These are phyloP conservation scores for Boletus smithii DNA, from an alignment of 1,284 basidiomycete genomes.

Conservation along the genomic window DNA sequence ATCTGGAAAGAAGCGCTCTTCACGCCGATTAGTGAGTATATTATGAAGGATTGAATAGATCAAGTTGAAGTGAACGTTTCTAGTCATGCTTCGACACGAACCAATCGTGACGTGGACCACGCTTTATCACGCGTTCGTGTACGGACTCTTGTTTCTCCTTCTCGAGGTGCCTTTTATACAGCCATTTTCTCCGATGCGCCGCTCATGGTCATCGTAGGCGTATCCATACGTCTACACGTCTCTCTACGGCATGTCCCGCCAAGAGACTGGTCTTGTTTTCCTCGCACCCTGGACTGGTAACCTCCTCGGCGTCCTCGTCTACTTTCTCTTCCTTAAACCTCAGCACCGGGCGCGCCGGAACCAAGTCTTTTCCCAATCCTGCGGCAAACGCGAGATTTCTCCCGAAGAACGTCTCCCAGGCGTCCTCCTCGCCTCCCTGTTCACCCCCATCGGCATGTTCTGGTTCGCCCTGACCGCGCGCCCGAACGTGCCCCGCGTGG, in stretches of 20 bases:
- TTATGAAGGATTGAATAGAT: background rate
- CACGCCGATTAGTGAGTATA: constrained; percentile 24
- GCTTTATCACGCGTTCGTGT: constrained; percentile 26
- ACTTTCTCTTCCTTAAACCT: constrained; percentile 26
- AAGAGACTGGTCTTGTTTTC: constrained; percentile 23
- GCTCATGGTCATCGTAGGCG: constrained; percentile 13
- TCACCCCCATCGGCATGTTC: constrained; percentile 29
- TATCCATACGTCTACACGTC: constrained; percentile 26
- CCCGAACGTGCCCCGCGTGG: constrained; percentile 16
- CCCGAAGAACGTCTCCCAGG: constrained; percentile 28
- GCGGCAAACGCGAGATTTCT: constrained; percentile 18
- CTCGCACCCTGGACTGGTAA: constrained; percentile 27
- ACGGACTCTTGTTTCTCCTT: constrained; percentile 27
- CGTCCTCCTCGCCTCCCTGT: constrained; percentile 19
- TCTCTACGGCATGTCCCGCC: constrained; percentile 25
- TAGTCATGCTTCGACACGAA: constrained; percentile 25
- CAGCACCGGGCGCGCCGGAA: constrained; percentile 17
- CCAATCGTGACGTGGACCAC: constrained; percentile 29
- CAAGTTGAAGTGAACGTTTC: background rate
- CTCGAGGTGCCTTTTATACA: constrained; percentile 17
- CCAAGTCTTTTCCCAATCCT: constrained; percentile 10
- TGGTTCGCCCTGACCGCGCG: constrained; percentile 27
- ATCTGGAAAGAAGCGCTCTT: constrained; percentile 20
- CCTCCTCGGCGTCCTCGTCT: constrained; percentile 24
- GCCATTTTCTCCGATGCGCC: background rate